Base-by-base conservation (phyloP, 2,329 filamentous ascomycete genomes). In the Dothistroma pini region DNA sequence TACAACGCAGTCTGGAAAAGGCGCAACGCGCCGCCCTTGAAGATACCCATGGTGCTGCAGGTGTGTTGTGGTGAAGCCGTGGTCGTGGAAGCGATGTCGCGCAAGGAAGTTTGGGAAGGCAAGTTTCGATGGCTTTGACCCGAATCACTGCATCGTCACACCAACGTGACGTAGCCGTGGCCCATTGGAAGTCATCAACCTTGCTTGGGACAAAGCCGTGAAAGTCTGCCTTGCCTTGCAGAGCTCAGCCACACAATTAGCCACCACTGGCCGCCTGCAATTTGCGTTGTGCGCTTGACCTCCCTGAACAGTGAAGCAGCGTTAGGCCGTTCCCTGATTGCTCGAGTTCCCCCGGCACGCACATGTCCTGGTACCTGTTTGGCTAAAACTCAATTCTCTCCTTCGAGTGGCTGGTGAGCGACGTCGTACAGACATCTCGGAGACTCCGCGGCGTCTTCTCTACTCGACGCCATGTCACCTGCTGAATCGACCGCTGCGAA, bases 1-100 rank as follows among this genome's bases (percentile, higher is more conserved):
- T 93, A 90, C 70, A 96, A 79, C 74, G 88, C 81, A 74, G 88
- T 89, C 71, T 91, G 88, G 41, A 72, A 76, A 57, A 84, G 77
- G 70, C 90, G 91, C 69, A 96, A 84, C 69, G 85, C 80, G 63
- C 87, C 75, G 65, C 86, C 85, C 61, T 75, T 75, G 69, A 75
- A 56, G 66, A 75, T 63, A 63, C 70, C 73, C 74, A 75, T 75
- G 22, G 21, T 60, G 55, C 35, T 50, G 53, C 16, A 56, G n/a
- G 21, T 22, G 9, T 19, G 14, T 3, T 44, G 38, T 44, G 38
- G 14, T 44, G 38, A 19, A 44, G 14, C 19, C 25, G 25, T 29
- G 38, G 7, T 44, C 7, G 38, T 44, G 12, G 38, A 19, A 44
- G 38, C 10, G 22, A 11, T 25, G 48, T 51, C 48, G 16, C 48